These are phyloP conservation scores for Orbilia ellipsospora DNA, from an alignment of 2,329 filamentous ascomycete genomes.

Conservation along the genomic window DNA sequence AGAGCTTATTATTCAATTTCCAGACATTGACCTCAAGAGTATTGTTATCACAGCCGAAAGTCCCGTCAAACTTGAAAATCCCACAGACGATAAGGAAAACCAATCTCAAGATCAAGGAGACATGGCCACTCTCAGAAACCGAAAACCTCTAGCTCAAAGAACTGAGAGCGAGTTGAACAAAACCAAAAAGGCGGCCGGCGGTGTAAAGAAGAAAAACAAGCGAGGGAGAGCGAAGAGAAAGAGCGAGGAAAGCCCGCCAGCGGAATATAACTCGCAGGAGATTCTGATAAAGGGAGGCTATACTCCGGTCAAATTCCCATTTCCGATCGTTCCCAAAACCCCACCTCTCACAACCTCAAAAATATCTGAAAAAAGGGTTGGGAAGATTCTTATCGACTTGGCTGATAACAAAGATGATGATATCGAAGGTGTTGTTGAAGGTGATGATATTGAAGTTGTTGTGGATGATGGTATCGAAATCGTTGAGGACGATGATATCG, in stretches of 20 bases:
- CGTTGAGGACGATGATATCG: background rate
- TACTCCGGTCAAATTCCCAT: background rate
- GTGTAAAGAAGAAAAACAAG: background rate
- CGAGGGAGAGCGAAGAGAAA: background rate
- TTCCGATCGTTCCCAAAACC: too few relatives aligned
- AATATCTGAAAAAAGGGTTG: background rate
- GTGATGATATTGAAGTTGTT: background rate
- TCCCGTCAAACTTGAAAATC: background rate
- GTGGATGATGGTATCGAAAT: background rate
- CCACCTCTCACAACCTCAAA: too few relatives aligned
- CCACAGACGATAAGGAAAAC: background rate
- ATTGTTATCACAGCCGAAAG: background rate
- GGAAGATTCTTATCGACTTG: background rate
- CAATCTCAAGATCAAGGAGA: background rate
- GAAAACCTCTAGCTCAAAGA: constrained; percentile 24
- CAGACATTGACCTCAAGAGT: background rate
- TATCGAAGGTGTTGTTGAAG: background rate
- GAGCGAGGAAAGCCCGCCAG: background rate
- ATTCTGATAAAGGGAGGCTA: background rate
- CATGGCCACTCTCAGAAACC: constrained; percentile 16
- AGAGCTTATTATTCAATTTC: too few relatives aligned
- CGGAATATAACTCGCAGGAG: background rate
- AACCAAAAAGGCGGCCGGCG: background rate
- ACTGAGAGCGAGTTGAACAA: constrained; percentile 11
- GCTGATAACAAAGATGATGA: too few relatives aligned